Conservation (phyloP, 2,329 filamentous ascomycete species). For the Periconia digitata region DNA sequence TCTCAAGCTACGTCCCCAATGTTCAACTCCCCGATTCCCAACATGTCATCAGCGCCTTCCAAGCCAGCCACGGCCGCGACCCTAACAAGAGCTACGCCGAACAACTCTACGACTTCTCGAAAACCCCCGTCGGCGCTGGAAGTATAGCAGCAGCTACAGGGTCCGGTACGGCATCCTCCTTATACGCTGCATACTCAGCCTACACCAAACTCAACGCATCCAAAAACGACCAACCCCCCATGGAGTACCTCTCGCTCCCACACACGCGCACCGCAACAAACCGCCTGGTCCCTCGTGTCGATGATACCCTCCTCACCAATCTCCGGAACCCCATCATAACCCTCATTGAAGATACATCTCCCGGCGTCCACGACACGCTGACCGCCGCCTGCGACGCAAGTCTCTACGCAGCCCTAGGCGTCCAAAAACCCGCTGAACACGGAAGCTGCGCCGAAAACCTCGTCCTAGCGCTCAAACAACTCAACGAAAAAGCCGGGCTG, state of each 20-base stretch:
- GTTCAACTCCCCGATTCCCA: conserved; percentile 41
- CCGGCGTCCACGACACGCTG: conserved; percentile 50
- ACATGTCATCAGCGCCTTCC: conserved; percentile 48
- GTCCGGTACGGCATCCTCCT: conserved; percentile 49
- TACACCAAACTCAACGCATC: conserved; percentile 42
- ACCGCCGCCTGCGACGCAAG: conserved; percentile 52
- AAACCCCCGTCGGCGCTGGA: conserved; percentile 54
- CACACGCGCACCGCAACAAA: conserved; percentile 47
- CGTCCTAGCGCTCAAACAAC: conserved; percentile 51
- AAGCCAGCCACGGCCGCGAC: conserved; percentile 48
- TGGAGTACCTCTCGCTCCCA: conserved; percentile 52
- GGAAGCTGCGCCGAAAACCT: conserved; percentile 53
- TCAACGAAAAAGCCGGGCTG: conserved; percentile 50
- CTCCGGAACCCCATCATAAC: conserved; percentile 51
- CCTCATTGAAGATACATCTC: conserved; percentile 48
- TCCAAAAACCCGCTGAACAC: conserved; percentile 49
- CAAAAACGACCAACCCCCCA: conserved; percentile 39
- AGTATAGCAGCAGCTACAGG: conserved; percentile 48
- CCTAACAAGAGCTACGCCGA: conserved; percentile 52
- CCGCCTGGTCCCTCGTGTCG: conserved; percentile 45
- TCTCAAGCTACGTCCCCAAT: conserved; percentile 51
- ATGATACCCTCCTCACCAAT: conserved; percentile 49
- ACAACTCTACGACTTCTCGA: conserved; percentile 53
- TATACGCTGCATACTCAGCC: conserved; percentile 53
- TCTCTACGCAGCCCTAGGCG: conserved; percentile 45